phyloP scores from a whole-genome alignment of 2,329 filamentous ascomycete species.

The Exophiala alcalophila region DNA sequence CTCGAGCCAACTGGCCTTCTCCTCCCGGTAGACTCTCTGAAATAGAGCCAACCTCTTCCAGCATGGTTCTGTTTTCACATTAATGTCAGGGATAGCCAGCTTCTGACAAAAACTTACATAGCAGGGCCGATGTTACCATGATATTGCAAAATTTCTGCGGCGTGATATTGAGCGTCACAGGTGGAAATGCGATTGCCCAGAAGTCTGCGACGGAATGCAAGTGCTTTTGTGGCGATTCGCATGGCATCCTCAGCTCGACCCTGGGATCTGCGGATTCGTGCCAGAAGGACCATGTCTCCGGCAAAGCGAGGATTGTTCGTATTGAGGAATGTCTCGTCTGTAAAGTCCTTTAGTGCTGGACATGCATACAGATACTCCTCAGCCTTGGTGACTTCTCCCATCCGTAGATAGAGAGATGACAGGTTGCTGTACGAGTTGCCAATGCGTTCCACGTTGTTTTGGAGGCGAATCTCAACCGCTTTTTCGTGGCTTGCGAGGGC shows the following conservation, averaged over 20 bases:
- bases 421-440: constrained; percentile 43
- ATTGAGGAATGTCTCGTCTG: constrained; percentile 1
- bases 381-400: constrained; percentile 37
- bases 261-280: constrained; percentile 1
- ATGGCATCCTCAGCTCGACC: background rate
- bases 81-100: no score
- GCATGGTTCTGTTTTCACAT: no score
- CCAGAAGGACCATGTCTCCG: background rate
- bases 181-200: background rate
- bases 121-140: no score
- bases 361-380: constrained; percentile 33
- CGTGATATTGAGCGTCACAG: background rate
- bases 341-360: background rate
- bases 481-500: constrained; percentile 33
- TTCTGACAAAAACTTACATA: no score
- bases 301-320: constrained; percentile 1
- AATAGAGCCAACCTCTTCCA: no score
- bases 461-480: constrained; percentile 35
- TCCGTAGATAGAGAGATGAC: constrained; percentile 37
- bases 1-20: no score
- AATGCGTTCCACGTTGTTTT: constrained; percentile 35
- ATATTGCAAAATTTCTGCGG: no score
- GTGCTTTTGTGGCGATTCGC: background rate
- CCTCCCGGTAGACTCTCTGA: no score
- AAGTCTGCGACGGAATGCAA: background rate